Evolutionary conservation across 768 basidiomycete genomes (phyloP), one percentile per base, ranked within the genome.

Genomic region (Mycena polygramma): DNA sequence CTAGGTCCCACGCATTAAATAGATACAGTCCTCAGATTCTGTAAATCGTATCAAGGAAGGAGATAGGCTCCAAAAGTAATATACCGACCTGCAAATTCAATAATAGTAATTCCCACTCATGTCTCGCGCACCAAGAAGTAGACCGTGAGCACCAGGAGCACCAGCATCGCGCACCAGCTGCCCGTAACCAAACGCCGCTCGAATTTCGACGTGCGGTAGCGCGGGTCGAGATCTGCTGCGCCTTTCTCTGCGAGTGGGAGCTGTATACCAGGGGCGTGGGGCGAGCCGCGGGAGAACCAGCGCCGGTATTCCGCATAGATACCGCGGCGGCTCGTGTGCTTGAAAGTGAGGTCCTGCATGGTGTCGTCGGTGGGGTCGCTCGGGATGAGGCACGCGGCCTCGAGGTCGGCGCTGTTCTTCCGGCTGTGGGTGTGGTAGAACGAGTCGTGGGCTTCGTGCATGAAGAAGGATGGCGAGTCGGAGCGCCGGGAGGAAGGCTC

Each of bases 61-160:
- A 24, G 51, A 30, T 52, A 1, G 15, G 26, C 30, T 9, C 22
- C 51, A 22, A 6, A 26, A 26, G 13, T 8, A 60, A 60, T 45
- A 58, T 55, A 55, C 20, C 54, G 19, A n/a, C 26, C 10, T 20
- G 26, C 24, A 24, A 62, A 39, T 51, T 57, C 52, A 46, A 41
- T 52, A 41, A 41, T 52, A 3, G 30, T 48, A 20, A 22, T 35
- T 51, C 26, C 41, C 8, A 26, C 54, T 72, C 57, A 72, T 58
- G 19, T 35, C 39, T 73, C 72, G 8, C 55, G 72, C 35, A 67
- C 67, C 35, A 73, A 57, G 57, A 73, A 73, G 52, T 70, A 73
- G 22, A 70, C 43, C 14, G 67, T 69, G 54, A 73, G 72, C 36
- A 70, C 2, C 19, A 66, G 24, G n/a, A 73, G 57, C 19, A 69